phyloP scores from a whole-genome alignment of 176 grass and related monocot species.

The Alloteropsis semialata region DNA sequence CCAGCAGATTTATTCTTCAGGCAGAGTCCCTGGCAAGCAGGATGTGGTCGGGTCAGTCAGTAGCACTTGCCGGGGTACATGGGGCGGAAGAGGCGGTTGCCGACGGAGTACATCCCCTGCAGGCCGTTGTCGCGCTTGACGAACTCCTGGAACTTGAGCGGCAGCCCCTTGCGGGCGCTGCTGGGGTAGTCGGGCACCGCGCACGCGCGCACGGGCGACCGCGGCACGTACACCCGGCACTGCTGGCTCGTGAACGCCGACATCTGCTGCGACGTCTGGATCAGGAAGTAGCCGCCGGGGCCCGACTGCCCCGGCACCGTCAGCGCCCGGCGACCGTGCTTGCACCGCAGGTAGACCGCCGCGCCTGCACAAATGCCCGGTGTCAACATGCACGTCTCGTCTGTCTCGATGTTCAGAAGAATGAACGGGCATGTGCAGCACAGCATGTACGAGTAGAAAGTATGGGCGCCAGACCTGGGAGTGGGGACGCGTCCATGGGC shows the following conservation, averaged over 20 bases:
- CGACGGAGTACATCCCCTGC: conserved; percentile 53
- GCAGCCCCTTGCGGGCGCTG: conserved; percentile 17
- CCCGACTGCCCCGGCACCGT: conserved; percentile 23
- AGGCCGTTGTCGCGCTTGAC: conserved; percentile 44
- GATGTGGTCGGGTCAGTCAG: background rate
- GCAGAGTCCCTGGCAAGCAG: background rate
- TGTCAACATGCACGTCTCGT: no score
- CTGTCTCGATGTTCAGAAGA: no score
- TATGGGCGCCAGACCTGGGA: conserved; percentile 8
- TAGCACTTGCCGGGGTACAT: conserved; percentile 32
- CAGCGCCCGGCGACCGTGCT: conserved; percentile 2
- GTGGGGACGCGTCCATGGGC: conserved; percentile 47
- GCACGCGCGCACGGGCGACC: conserved; percentile 35
- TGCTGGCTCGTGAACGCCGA: conserved; percentile 60
- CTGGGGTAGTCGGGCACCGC: conserved; percentile 17
- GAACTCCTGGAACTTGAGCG: conserved; percentile 62
- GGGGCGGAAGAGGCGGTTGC: conserved; percentile 59
- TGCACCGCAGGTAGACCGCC: conserved; percentile 50
- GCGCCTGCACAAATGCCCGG: conserved; percentile 19
- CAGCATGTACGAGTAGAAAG: no score
- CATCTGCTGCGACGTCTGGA: conserved; percentile 44
- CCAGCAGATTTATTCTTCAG: conserved; percentile 29
- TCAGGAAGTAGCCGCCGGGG: conserved; percentile 53
- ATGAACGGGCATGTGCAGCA: no score
- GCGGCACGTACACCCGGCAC: conserved; percentile 46